Evolutionary conservation across 331 rosid genomes (phyloP), one percentile per base, ranked within the genome.

Genomic region (Quercus phellos): DNA sequence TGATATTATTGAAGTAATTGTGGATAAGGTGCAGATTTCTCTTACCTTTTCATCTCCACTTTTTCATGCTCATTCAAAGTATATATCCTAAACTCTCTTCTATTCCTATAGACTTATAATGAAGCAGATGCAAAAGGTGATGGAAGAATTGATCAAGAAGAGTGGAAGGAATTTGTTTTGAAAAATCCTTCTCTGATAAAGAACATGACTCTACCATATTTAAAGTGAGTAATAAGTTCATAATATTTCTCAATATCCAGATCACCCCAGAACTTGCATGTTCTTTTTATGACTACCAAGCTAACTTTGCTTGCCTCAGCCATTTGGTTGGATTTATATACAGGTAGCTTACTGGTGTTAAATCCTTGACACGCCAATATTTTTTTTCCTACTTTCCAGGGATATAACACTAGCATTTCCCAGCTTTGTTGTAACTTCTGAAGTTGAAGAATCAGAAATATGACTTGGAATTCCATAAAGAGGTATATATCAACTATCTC

Each of bases 181-280:
- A 85, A 88, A 63, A 86, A 94, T 84, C 99, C 97, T 21, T 87
- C 98, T 75, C 61, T 92, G 75, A 79, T 94, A 22, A 94, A 90
- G 88, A 94, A 94, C 71, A 92, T 94, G 99, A 94, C 99, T 22
- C 84, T 92, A 13, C 99, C 99, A 54, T 94, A 94, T 79, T 79
- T 92, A 46, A 87, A 88, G 99, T 94, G 77, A 74, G 97, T 82
- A 69, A 43, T 18, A 59, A 60, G 21, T 69, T 77, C 58, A 56
- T n/a, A 70, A 58, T 46, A 0, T 55, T 29, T 72, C 54, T 76
- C 6, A 27, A 55, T 70, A 38, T 68, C 26, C 60, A 29, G 17
- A 68, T 56, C 51, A 38, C 70, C 13, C 69, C 38, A 32, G 13
- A 30, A 32, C 42, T 64, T 6, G 53, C 26, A 13, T 11, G 19